Percentiles rank a stretch among this genome's conserved stretches.
phyloP scores from a whole-genome alignment of 495 filamentous ascomycete genomes.

The Aspergillus steynii region DNA sequence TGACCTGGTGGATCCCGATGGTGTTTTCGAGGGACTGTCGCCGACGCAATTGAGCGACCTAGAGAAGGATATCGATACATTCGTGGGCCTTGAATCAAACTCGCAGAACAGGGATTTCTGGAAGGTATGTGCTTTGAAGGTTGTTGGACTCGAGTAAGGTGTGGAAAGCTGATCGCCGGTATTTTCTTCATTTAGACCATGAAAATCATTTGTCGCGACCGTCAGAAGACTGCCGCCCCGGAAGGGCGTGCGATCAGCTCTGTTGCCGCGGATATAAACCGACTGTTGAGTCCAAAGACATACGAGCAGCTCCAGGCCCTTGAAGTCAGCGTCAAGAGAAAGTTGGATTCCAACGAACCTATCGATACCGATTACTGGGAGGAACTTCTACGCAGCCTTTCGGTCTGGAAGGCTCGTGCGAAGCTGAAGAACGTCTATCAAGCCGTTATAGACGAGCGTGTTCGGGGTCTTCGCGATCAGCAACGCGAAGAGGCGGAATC shows the following conservation, averaged over 20 bases:
- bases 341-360: conserved; percentile 83
- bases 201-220: conserved; percentile 79
- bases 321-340: conserved; percentile 79
- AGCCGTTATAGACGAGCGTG: conserved; percentile 70
- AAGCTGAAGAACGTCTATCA: conserved; percentile 80
- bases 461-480: conserved; percentile 64
- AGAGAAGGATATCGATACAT: conserved; percentile 84
- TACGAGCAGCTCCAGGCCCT: conserved; percentile 80
- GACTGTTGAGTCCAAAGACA: conserved; percentile 80
- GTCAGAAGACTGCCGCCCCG: conserved; percentile 64
- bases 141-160: not conserved
- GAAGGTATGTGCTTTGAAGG: conserved; percentile 51
- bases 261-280: conserved; percentile 85
- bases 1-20: conserved; percentile 78
- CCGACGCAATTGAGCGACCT: conserved; percentile 72
- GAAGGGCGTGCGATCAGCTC: conserved; percentile 75
- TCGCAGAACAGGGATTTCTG: conserved; percentile 81
- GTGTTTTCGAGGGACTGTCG: conserved; percentile 74
- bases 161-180: conserved; percentile 23
- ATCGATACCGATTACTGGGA: conserved; percentile 99
- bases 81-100: conserved; percentile 77
- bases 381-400: conserved; percentile 78
- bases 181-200: conserved; percentile 56
- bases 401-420: conserved; percentile 89
- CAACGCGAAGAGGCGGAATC: conserved; percentile 69